Conservation (phyloP, 2,329 filamentous ascomycete species). For the Bisporella sp. region DNA sequence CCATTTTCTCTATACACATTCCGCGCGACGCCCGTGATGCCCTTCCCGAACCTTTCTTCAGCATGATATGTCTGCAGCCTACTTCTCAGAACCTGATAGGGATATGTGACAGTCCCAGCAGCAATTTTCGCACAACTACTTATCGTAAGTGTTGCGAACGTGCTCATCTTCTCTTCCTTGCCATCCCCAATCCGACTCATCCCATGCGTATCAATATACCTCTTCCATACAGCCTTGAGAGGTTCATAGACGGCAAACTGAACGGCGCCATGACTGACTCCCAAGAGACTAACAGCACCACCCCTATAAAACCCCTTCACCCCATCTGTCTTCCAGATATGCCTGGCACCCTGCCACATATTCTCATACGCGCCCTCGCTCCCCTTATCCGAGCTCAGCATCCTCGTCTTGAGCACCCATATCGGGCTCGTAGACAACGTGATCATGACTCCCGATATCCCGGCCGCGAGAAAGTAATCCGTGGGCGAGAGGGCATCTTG, state of each 20-base stretch:
- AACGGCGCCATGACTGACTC: conserved; percentile 85
- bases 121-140: conserved; percentile 79
- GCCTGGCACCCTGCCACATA: conserved; percentile 62
- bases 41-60: conserved; percentile 63
- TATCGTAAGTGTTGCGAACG: conserved; percentile 61
- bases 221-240: conserved; percentile 40
- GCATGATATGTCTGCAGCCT: conserved; percentile 86
- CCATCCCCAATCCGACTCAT: conserved; percentile 1
- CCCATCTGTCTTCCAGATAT: conserved; percentile 67
- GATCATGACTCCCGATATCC: conserved; percentile 62
- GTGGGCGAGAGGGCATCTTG: conserved; percentile 20
- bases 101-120: conserved; percentile 86
- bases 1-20: conserved; percentile 79
- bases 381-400: conserved; percentile 77
- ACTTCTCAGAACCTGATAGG: conserved; percentile 87
- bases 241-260: conserved; percentile 95
- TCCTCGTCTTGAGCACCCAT: conserved; percentile 97
- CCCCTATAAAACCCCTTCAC: conserved; percentile 80
- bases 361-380: conserved; percentile 73
- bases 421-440: conserved; percentile 86
- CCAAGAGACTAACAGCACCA: conserved; percentile 72
- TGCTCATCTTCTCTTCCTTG: conserved; percentile 25
- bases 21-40: conserved; percentile 60
- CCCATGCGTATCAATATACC: conserved; percentile 44
- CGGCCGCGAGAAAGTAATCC: conserved; percentile 79